A percentile compares a stretch with the other conserved stretches of the same genome.
phyloP scores from a whole-genome alignment of 108 stramenopile genomes.

The Fistulifera pelliculosa region DNA sequence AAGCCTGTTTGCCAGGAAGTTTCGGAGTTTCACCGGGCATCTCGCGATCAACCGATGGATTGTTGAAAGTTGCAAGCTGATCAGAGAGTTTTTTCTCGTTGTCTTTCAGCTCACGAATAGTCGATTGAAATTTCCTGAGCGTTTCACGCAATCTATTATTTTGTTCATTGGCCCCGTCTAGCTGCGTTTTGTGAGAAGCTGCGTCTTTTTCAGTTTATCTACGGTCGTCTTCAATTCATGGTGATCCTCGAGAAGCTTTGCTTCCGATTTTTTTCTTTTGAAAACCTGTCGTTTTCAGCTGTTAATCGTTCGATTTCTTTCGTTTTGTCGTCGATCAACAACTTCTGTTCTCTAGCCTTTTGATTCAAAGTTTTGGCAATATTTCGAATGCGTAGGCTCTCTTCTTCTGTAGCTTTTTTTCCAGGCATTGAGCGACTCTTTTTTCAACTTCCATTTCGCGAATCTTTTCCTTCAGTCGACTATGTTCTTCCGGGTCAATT shows the following conservation, averaged over 20 bases:
- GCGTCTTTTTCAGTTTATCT: conserved; percentile 21
- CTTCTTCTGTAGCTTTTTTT: conserved; percentile 49
- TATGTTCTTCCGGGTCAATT: conserved; percentile 83
- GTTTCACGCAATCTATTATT: conserved; percentile 42
- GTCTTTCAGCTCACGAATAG: conserved; percentile 23
- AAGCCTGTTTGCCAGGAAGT: background rate
- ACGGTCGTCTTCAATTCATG: conserved; percentile 30
- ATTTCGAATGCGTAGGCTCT: conserved; percentile 45
- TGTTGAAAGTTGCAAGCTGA: conserved; percentile 15
- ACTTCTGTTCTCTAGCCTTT: conserved; percentile 41
- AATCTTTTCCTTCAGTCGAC: conserved; percentile 41
- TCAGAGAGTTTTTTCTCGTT: conserved; percentile 16
- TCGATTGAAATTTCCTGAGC: conserved; percentile 37
- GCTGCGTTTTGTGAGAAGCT: conserved; percentile 27
- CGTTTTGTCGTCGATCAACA: conserved; percentile 23
- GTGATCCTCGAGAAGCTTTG: conserved; percentile 24
- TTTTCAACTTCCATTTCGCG: conserved; percentile 44
- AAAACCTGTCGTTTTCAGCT: conserved; percentile 24
- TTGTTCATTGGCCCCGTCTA: conserved; percentile 35
- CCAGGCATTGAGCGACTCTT: conserved; percentile 27
- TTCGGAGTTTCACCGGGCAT: conserved; percentile 3
- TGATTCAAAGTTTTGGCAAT: conserved; percentile 55
- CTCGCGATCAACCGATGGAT: conserved; percentile 7
- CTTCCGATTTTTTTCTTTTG: conserved; percentile 11
- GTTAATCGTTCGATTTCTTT: conserved; percentile 30